Evolutionary conservation across 2,329 filamentous ascomycete species (phyloP).

Genomic region (Fusarium udum): DNA sequence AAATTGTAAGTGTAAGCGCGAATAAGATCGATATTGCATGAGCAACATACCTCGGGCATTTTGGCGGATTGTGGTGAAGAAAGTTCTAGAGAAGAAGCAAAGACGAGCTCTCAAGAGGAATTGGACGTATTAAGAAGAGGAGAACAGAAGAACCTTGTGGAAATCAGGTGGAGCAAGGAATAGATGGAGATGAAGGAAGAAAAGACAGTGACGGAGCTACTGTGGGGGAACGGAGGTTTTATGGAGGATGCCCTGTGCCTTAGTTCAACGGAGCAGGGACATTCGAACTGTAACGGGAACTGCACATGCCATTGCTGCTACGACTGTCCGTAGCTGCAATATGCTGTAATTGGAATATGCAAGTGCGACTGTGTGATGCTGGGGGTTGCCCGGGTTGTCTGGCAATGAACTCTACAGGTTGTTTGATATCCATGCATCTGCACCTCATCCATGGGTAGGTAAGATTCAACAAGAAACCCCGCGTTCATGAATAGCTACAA

Average conservation of each 20-base stretch:
- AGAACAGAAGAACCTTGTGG: slow-evolving; percentile 14
- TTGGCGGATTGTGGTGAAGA: slow-evolving; percentile 35
- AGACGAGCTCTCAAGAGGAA: neutral
- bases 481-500: slow-evolving; percentile 16
- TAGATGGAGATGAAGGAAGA: slow-evolving; percentile 6
- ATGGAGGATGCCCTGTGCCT: slow-evolving; percentile 55
- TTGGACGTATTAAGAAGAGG: slow-evolving; percentile 13
- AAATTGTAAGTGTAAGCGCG: slow-evolving; percentile 1
- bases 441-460: slow-evolving; percentile 23
- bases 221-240: slow-evolving; percentile 39
- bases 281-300: neutral
- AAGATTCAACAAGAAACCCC: slow-evolving; percentile 30
- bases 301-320: neutral
- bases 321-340: neutral
- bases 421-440: slow-evolving; percentile 7
- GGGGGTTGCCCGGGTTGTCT: slow-evolving; percentile 7
- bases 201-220: slow-evolving; percentile 18
- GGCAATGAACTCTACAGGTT: slow-evolving; percentile 1
- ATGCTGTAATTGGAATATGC: slow-evolving; percentile 21
- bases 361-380: slow-evolving; percentile 20
- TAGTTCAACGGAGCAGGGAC: slow-evolving; percentile 15
- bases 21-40: neutral
- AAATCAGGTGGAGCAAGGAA: slow-evolving; percentile 19
- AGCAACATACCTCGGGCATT: slow-evolving; percentile 47
- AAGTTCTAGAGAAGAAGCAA: neutral